These are phyloP conservation scores for Globisporangium paroecandrum DNA, from an alignment of 352 stramenopile species.

Conservation along the genomic window DNA sequence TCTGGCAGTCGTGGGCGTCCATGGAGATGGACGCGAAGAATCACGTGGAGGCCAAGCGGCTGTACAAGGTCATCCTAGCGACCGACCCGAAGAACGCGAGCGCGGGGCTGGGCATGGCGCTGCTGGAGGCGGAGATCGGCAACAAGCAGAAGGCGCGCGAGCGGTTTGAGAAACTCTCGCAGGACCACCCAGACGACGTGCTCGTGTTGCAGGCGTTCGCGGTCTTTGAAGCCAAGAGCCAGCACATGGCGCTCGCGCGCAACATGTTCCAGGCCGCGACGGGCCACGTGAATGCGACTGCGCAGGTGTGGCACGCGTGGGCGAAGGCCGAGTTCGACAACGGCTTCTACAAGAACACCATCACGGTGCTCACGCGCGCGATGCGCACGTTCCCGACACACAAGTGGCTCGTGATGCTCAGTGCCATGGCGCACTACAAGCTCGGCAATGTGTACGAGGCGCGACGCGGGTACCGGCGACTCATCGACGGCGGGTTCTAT, in stretches of 20 bases:
- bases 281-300: conserved; percentile 46
- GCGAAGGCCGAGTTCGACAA: conserved; percentile 79
- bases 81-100: conserved; percentile 66
- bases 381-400: conserved; percentile 70
- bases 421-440: conserved; percentile 75
- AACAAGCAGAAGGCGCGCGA: conserved; percentile 52
- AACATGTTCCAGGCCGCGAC: conserved; percentile 59
- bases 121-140: conserved; percentile 63
- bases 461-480: conserved; percentile 58
- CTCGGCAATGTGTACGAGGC: conserved; percentile 76
- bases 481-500: conserved; percentile 71
- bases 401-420: conserved; percentile 81
- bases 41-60: conserved; percentile 65
- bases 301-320: conserved; percentile 85
- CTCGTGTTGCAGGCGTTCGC: conserved; percentile 70
- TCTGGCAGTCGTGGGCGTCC: conserved; percentile 84
- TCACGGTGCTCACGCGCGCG: conserved; percentile 62
- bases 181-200: conserved; percentile 60
- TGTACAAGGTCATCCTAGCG: conserved; percentile 81
- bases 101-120: conserved; percentile 68
- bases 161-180: conserved; percentile 49
- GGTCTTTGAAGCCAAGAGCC: conserved; percentile 71
- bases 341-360: conserved; percentile 67
- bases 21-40: conserved; percentile 83
- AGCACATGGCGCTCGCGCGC: conserved; percentile 63